Conservation (phyloP, 2,329 filamentous ascomycete species). For the Gnomoniopsis sp. region DNA sequence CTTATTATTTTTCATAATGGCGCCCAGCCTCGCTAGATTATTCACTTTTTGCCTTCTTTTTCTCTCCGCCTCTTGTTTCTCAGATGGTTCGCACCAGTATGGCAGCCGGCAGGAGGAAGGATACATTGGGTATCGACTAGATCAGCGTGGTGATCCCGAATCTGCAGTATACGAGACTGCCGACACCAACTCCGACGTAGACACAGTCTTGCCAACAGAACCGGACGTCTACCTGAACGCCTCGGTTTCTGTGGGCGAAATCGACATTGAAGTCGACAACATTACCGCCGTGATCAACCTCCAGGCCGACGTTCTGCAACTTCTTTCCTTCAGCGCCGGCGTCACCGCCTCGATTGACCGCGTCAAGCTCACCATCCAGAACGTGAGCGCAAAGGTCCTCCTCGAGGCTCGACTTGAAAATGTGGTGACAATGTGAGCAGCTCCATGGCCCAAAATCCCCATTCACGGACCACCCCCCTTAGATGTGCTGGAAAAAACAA, state of each 20-base stretch:
- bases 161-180: conserved; percentile 52
- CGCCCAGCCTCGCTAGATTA: not conserved
- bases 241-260: conserved; percentile 53
- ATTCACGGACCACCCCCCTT: no score
- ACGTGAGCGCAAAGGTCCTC: conserved; percentile 55
- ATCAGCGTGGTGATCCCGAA: conserved; percentile 46
- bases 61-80: conserved; percentile 8
- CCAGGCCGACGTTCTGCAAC: conserved; percentile 54
- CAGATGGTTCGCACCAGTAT: conserved; percentile 12
- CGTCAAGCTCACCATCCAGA: conserved; percentile 53
- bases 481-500: no score
- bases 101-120: conserved; percentile 33
- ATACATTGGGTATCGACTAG: conserved; percentile 55
- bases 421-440: conserved; percentile 48
- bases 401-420: conserved; percentile 60
- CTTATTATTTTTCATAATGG: not conserved
- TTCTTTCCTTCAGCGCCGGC: conserved; percentile 59
- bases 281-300: conserved; percentile 59
- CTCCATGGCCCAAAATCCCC: no score
- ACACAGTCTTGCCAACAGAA: conserved; percentile 38
- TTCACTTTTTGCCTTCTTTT: not conserved
- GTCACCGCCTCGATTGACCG: conserved; percentile 57
- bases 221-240: conserved; percentile 62
- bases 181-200: conserved; percentile 39
- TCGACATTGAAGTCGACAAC: conserved; percentile 56